Percentiles rank a stretch among this genome's conserved stretches.
phyloP scores from a whole-genome alignment of 163 green algal species.

The Scenedesmus sp. region DNA sequence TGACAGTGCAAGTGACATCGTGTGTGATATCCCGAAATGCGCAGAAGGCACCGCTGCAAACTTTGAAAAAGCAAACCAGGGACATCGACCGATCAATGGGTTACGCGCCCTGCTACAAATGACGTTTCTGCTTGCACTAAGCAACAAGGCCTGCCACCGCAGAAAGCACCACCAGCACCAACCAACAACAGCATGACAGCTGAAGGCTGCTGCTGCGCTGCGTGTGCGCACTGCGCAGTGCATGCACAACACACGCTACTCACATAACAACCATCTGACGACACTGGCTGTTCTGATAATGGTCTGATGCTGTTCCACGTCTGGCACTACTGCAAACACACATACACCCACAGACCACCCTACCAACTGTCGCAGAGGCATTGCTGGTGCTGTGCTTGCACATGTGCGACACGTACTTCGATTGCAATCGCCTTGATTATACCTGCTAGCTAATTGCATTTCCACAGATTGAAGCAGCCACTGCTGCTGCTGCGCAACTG shows the following conservation, averaged over 20 bases:
- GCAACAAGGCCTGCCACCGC: neutral
- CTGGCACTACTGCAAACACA: neutral
- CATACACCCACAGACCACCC: neutral
- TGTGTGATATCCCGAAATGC: no score
- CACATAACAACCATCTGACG: neutral
- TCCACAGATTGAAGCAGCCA: no score
- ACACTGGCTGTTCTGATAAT: no score
- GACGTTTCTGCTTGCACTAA: neutral
- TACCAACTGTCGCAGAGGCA: neutral
- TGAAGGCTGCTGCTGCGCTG: neutral
- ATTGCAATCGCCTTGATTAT: neutral
- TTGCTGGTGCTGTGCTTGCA: neutral
- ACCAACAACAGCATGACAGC: neutral
- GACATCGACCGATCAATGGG: neutral
- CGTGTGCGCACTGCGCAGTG: neutral
- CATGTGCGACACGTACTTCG: neutral
- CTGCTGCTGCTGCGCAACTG: constrained; percentile 23
- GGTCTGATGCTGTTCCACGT: neutral
- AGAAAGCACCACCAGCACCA: neutral
- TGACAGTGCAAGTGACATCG: neutral
- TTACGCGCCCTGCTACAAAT: neutral
- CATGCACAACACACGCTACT: neutral
- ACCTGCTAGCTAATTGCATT: no score
- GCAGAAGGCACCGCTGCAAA: neutral
- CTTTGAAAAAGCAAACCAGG: neutral